Base-by-base conservation (phyloP, 768 basidiomycete genomes). In the Leccinum subgranulosum region DNA sequence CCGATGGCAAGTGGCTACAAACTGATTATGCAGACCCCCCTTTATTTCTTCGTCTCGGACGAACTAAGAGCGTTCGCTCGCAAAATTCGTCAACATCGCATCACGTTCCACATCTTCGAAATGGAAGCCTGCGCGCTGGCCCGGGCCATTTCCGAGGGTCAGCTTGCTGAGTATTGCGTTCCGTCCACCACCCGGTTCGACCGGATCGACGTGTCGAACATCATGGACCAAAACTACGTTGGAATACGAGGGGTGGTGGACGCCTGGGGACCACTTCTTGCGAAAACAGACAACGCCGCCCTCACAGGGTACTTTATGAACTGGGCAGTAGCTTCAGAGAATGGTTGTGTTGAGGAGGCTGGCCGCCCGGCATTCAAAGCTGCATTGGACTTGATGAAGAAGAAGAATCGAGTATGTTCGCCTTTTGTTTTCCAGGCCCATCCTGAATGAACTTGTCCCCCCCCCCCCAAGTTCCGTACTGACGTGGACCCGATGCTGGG, bases 291-390 rank as follows among this genome's bases (percentile, higher is more conserved):
- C 14, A 49, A 60, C 33, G 73, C 78, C 5, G 58, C 75, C 0
- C 64, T 82, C 6, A 59, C 79, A 6, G 77, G 75, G 15, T 77
- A 77, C 54, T 79, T 76, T 55, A 78, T 81, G 80, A 82, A 81
- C 55, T 82, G 81, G 81, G 56, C 49, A n/a, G 33, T 49, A 6
- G 49, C 57, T 45, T 1, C 53, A 0, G 28, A 41, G 17, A 47
- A 56, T 6, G 62, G 53, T 3, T 17, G 58, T 14, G 53, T 61
- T 39, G 34, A 6, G 28, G 48, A 61, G 1, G 55, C 65, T 29
- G 63, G 55, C 2, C 55, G 14, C 1, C 50, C 45, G 2, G 49
- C 11, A 6, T 9, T 59, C 4, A 46, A 12, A 15, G 31, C 27
- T 1, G 6, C 60, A 19, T 1, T 73, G 23, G 55, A 46, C 2